phyloP scores from a whole-genome alignment of 1,139 yeast genomes.

The Yamadazyma buinensis region DNA sequence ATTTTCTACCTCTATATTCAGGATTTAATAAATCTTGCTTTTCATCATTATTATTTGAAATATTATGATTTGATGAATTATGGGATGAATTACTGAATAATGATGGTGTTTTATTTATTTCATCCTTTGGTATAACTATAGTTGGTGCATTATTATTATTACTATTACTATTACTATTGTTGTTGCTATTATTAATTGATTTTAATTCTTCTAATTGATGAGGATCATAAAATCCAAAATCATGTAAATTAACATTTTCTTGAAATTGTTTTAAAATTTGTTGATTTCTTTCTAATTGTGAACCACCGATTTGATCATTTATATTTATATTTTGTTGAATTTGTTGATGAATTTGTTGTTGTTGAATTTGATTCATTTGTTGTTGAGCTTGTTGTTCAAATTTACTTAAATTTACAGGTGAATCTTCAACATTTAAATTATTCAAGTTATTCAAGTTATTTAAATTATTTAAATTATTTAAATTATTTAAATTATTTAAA shows the following conservation, averaged over 20 bases:
- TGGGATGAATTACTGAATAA: constrained; percentile 34
- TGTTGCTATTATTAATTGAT: constrained; percentile 22
- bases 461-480: not conserved
- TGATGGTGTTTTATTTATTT: constrained; percentile 36
- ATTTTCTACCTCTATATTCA: constrained; percentile 34
- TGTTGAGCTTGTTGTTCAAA: too few species aligned
- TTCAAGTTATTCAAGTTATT: too few species aligned
- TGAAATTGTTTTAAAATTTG: too few species aligned
- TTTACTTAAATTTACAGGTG: too few species aligned
- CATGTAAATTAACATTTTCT: too few species aligned
- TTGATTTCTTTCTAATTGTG: not conserved
- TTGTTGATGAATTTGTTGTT: constrained; percentile 1
- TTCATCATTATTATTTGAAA: not conserved
- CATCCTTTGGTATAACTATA: constrained; percentile 14
- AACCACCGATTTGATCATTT: too few species aligned
- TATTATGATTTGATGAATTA: constrained; percentile 10
- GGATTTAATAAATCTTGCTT: constrained; percentile 24
- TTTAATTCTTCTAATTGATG: constrained; percentile 15
- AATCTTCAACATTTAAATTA: too few species aligned
- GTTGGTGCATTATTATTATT: constrained; percentile 27
- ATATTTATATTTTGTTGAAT: too few species aligned
- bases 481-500: constrained; percentile 2
- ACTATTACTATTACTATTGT: too few species aligned
- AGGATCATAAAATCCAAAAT: constrained; percentile 11
- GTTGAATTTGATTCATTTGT: constrained; percentile 1